These are phyloP conservation scores for Yamadazyma paraphyllophila DNA, from an alignment of 805 yeast genomes.

Conservation along the genomic window DNA sequence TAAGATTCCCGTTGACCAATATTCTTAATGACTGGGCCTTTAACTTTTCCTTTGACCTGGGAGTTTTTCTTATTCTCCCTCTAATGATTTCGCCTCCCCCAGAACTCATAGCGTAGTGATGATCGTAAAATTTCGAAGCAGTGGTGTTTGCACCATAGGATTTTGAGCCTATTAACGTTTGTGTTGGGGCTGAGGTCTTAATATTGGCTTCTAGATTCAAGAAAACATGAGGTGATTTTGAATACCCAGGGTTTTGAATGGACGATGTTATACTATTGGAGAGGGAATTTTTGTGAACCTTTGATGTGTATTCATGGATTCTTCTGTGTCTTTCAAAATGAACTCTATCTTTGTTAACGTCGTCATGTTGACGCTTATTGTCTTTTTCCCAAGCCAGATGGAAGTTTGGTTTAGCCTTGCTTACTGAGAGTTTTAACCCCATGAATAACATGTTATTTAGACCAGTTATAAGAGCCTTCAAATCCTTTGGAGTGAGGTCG, in stretches of 20 bases:
- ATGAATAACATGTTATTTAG: constrained; percentile 73
- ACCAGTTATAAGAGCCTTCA: constrained; percentile 49
- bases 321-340: constrained; percentile 33
- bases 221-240: constrained; percentile 34
- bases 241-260: constrained; percentile 22
- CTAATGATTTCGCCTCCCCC: constrained; percentile 41
- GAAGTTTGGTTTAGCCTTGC: constrained; percentile 60
- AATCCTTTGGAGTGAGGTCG: constrained; percentile 44
- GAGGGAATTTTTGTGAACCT: constrained; percentile 20
- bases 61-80: constrained; percentile 62
- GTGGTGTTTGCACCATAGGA: constrained; percentile 40
- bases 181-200: constrained; percentile 32
- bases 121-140: constrained; percentile 20
- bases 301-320: constrained; percentile 41
- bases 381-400: constrained; percentile 46
- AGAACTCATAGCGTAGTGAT: constrained; percentile 26
- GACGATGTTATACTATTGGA: constrained; percentile 17
- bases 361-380: constrained; percentile 34
- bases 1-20: constrained; percentile 54
- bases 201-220: constrained; percentile 32
- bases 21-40: constrained; percentile 65
- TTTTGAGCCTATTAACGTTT: constrained; percentile 26
- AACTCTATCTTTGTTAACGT: constrained; percentile 17
- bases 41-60: constrained; percentile 46
- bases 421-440: constrained; percentile 64